A percentile compares a stretch with the other conserved stretches of the same genome.
phyloP scores from a whole-genome alignment of 2,329 filamentous ascomycete genomes.

The Alternaria gansuensis region DNA sequence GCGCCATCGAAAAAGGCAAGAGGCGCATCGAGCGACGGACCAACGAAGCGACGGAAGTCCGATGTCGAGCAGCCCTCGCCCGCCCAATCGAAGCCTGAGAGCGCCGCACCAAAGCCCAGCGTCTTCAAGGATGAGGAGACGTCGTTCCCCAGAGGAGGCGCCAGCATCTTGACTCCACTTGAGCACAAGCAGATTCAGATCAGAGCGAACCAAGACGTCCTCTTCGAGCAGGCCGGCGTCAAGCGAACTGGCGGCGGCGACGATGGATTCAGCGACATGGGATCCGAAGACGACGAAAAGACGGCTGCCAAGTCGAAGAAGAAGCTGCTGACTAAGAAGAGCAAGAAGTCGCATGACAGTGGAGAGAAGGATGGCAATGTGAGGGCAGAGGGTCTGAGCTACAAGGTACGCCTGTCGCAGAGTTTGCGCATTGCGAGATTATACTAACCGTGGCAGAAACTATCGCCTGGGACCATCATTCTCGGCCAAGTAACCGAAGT shows the following conservation, averaged over 20 bases:
- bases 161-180: slow-evolving; percentile 86
- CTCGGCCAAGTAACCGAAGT: slow-evolving; percentile 87
- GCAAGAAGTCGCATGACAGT: slow-evolving; percentile 51
- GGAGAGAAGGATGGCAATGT: slow-evolving; percentile 62
- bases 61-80: slow-evolving; percentile 42
- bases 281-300: slow-evolving; percentile 53
- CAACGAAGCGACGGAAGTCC: slow-evolving; percentile 52
- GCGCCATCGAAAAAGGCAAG: slow-evolving; percentile 46
- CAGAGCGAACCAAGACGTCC: slow-evolving; percentile 88
- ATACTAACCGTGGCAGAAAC: slow-evolving; percentile 64
- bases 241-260: slow-evolving; percentile 61
- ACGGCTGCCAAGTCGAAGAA: slow-evolving; percentile 59
- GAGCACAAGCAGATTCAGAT: slow-evolving; percentile 97
- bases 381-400: slow-evolving; percentile 86
- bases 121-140: slow-evolving; percentile 79
- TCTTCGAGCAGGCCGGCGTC: slow-evolving; percentile 80
- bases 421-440: slow-evolving; percentile 4
- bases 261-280: slow-evolving; percentile 57
- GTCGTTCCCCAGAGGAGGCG: slow-evolving; percentile 91
- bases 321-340: slow-evolving; percentile 62
- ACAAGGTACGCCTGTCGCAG: slow-evolving; percentile 70
- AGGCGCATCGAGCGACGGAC: slow-evolving; percentile 39
- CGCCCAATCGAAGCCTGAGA: slow-evolving; percentile 44
- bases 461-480: slow-evolving; percentile 85
- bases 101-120: slow-evolving; percentile 48